Evolutionary conservation across 257 asterid genomes (phyloP), one percentile per base, ranked within the genome.

Genomic region (Leonotis leonurus): DNA sequence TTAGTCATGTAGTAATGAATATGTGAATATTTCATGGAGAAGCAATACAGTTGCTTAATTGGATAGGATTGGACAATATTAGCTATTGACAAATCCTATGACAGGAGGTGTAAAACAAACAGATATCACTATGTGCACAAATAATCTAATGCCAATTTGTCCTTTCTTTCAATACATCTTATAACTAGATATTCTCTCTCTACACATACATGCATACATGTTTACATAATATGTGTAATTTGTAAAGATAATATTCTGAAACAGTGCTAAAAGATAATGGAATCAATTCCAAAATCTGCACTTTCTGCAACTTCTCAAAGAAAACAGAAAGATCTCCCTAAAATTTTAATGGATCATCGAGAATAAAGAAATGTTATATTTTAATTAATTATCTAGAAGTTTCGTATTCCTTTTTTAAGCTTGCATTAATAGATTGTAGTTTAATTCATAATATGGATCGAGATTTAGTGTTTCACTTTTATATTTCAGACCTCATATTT

Each of bases 51-150:
- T 21, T 14, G 48, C 3, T 11, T 24, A 49, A 49, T 11, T 58
- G 79, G 83, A 73, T 77, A 77, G 82, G 77, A 61, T 62, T 72
- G 75, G 73, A 60, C 56, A 49, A 49, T 59, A 49, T 59, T 67
- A 49, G 35, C 60, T 32, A 26, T 76, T 77, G 95, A 75, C 80
- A 77, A 75, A 50, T 71, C 60, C 88, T 73, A 86, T 41, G 95
- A 62, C 52, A 25, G 26, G 17, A 58, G 25, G 13, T 64, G 35
- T 17, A 21, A 40, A 26, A 22, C 27, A 41, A 20, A 43, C 58
- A 67, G 46, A 17, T 32, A 32, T 43, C 33, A 70, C 32, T 8
- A 5, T 33, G 40, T 29, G 48, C 33, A 40, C 22, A 20, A 46
- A 58, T 69, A 32, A 48, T 65, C 18, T 29, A 45, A 39, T 55